These are phyloP conservation scores for Stereum hirsutum DNA, from an alignment of 1,284 basidiomycete genomes.

Conservation along the genomic window DNA sequence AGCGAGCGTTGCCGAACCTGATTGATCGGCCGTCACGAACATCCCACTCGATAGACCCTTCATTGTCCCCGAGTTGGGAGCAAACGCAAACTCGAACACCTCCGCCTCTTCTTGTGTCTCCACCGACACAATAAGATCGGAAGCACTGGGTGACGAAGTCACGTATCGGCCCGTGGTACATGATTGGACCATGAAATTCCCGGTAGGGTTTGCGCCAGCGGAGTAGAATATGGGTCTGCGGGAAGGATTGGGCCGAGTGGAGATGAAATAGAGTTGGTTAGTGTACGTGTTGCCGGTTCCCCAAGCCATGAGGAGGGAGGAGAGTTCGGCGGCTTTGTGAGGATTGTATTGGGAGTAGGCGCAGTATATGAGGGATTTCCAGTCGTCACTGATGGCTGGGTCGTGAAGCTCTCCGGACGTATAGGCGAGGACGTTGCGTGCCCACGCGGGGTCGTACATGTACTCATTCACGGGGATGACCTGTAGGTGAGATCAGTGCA, in stretches of 20 bases:
- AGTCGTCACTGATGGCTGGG: constrained; percentile 20
- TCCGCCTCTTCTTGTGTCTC: constrained; percentile 14
- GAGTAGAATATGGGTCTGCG: constrained; percentile 14
- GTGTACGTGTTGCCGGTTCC: constrained; percentile 23
- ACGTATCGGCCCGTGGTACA: constrained; percentile 17
- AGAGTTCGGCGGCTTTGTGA: constrained; percentile 18
- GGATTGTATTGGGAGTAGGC: constrained; percentile 22
- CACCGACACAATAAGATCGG: constrained; percentile 18
- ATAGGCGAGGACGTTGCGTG: constrained; percentile 18
- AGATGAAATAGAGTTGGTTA: constrained; percentile 21
- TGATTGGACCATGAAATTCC: constrained; percentile 19
- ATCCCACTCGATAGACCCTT: constrained; percentile 11
- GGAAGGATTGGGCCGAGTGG: constrained; percentile 19
- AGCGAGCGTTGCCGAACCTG: constrained; percentile 17
- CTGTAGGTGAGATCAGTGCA: too few species aligned
- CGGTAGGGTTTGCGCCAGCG: constrained; percentile 12
- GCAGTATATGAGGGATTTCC: constrained; percentile 20
- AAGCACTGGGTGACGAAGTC: constrained; percentile 11
- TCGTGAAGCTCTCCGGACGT: constrained; percentile 19
- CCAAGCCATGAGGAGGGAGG: constrained; percentile 21
- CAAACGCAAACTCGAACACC: constrained; percentile 18
- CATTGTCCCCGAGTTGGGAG: constrained; percentile 23
- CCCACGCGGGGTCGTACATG: constrained; percentile 24
- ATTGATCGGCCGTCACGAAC: constrained; percentile 23
- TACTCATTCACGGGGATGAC: constrained; percentile 26